Base-by-base conservation (phyloP, 2,329 filamentous ascomycete genomes). In the Metarhizium brunneum region DNA sequence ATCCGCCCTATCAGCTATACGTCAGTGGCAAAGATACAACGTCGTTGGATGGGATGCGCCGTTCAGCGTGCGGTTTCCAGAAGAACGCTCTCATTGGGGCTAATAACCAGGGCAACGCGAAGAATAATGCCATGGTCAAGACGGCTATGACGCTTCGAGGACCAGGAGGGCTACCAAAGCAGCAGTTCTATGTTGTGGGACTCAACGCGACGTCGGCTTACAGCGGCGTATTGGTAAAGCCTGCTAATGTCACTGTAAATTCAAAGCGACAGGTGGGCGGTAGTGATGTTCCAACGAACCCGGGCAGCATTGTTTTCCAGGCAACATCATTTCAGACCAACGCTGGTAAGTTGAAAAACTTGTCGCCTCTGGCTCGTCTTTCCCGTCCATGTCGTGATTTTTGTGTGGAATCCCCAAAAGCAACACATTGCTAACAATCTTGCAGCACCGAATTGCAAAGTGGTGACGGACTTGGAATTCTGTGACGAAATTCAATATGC, bases 401-500 rank as follows among this genome's bases (percentile, higher is more conserved):
- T 11, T 11, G 7, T 35, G 47, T 13, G 6, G 35, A 35, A 42
- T 16, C 13, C 11, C 25, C 14, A 5, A 5, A 16, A 45, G 42
- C 18, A 10, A 45, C 57, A 6, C 16, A 8, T 43, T 20, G 14
- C 50, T 54, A 38, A 60, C 58, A 58, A 52, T 40, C 30, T 16
- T 57, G 60, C 63, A 83, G 89, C 88, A 57, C 81, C 84, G 57
- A 95, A 92, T 65, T 99, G 94, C 69, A 86, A 87, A 57, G 79
- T 99, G 45, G 79, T 97, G 49, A 92, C 86, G 69, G 86, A 95
- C 65, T 82, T 99, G n/a, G 77, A 84, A 0, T 95, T 97, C 69
- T 99, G 94, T 73, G 81, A 86, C 62, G 84, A 92, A 63, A 87
- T 92, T 50, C 90, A 92, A 52, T 96, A 96, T 67, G 88, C 92